Evolutionary conservation across 2,329 filamentous ascomycete species (phyloP), one percentile per base, ranked within the genome.

Genomic region (Exophiala spinifera): DNA sequence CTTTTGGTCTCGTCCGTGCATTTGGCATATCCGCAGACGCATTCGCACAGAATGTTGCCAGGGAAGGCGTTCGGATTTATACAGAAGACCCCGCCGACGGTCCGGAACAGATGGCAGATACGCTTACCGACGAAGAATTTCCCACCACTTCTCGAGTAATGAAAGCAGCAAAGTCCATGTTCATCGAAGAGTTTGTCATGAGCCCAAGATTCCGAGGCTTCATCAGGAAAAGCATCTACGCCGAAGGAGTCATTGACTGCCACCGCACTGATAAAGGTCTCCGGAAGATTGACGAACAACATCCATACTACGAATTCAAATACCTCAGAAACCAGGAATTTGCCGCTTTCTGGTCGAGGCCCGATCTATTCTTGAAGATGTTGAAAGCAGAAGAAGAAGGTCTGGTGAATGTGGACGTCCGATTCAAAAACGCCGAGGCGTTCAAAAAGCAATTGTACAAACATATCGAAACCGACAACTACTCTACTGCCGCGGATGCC

Each of bases 241-340:
- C 85, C 66, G 86, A 86, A 62, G 90, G 91, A 20, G 81, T 88
- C 52, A 85, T 99, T 56, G 91, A 92, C 74, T 95, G 91, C 69
- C 84, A 83, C 58, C 85, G 94, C 51, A 99, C 94, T 0, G 91
- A 97, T 56, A 99, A 97, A 72, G 94, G 94, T 23, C 76, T 96
- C 49, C 88, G 89, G 53, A 89, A 89, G 66, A 97, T 99, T 63
- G 91, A 96, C 64, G 92, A 97, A 58, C 85, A 94, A 20, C 91
- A 97, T 66, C 90, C 91, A 0, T 97, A 95, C 71, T 97, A 97
- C 69, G 94, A 97, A 71, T 89, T 99, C 76, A 96, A 99, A 72
- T 99, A 99, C 65, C 79, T 99, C 17, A 85, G 90, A 61, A 91
- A 94, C 64, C 91, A 96, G 71, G 88, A 89, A 6, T 87, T 96